Conservation (phyloP, 2,329 filamentous ascomycete species). For the Sclerotinia sclerotiorum region DNA sequence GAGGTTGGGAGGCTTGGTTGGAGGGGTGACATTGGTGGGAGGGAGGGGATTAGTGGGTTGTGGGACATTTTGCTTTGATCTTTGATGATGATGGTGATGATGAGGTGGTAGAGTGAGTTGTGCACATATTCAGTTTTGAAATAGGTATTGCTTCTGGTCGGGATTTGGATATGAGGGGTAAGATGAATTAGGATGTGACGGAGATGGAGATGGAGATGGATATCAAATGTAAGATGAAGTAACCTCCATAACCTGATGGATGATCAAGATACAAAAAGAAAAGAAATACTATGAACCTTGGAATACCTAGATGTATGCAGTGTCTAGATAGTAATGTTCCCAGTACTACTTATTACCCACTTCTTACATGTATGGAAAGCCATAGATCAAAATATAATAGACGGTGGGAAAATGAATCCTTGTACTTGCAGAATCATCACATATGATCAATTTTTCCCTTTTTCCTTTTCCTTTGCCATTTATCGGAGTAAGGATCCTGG, state of each 20-base stretch:
- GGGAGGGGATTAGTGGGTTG: conserved; percentile 5
- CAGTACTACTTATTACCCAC: conserved; percentile 11
- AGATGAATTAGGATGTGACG: background rate
- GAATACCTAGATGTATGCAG: conserved; percentile 2
- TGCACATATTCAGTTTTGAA: conserved; percentile 16
- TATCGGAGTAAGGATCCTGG: conserved; percentile 5
- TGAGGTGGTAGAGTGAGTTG: background rate
- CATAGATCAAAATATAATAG: conserved; percentile 7
- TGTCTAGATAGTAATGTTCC: background rate
- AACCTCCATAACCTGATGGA: conserved; percentile 7
- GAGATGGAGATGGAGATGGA: background rate
- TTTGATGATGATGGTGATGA: conserved; percentile 4
- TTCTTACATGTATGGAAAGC: conserved; percentile 6
- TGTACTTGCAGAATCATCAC: conserved; percentile 29
- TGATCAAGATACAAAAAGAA: conserved; percentile 1
- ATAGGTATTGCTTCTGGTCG: background rate
- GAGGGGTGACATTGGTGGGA: conserved; percentile 16
- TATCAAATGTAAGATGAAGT: background rate
- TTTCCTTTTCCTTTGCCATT: background rate
- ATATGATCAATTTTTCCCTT: conserved; percentile 13
- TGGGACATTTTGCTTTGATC: background rate
- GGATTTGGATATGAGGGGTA: conserved; percentile 7
- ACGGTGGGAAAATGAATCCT: conserved; percentile 22
- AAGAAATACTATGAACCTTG: background rate
- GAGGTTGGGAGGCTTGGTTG: conserved; percentile 25